Evolutionary conservation across 768 basidiomycete species (phyloP), one percentile per base, ranked within the genome.

Genomic region (Russula vinacea): DNA sequence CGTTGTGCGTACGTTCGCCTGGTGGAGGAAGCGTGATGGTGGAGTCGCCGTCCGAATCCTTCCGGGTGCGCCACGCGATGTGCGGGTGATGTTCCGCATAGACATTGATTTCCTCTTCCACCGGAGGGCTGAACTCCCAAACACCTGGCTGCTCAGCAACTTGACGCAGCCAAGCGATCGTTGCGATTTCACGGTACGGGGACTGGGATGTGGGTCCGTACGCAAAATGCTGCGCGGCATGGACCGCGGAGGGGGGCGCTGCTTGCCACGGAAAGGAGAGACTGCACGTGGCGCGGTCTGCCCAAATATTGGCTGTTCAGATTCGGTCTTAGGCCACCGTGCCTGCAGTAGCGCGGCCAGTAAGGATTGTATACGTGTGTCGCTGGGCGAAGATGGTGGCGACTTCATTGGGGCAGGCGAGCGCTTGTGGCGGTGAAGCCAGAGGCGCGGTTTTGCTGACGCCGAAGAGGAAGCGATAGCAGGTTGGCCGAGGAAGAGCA

Each of bases 351-450:
- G 49, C 26, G 68, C 47, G 22, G 68, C 47, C 39, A 69, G 68
- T 57, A 69, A 64, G 59, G 65, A 67, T 32, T 65, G 64, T 9
- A 62, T 58, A 7, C 60, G 62, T 11, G 62, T 14, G 49, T 69
- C 66, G 32, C 29, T 63, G 10, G 68, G 61, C 2, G 68, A 67
- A 32, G 66, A 40, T 5, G 62, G 49, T 3, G 68, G 62, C 5
- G 56, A 65, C 50, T 47, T 60, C 55, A 49, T 70, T 64, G 24
- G 67, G 19, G 49, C 69, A 59, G 49, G 76, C 67, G 11, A 76
- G 72, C 69, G 75, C 78, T 52, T 79, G 78, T 74, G 76, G 50
- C 81, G 78, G 67, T 81, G 80, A 52, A 82, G 75, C 81, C 81
- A 82, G 68, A 80, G 78, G 24, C 77, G 76, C 39, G 73, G 74